Evolutionary conservation across 176 grass and related monocot genomes (phyloP), one percentile per base, ranked within the genome.

Genomic region (Ensete glaucum): DNA sequence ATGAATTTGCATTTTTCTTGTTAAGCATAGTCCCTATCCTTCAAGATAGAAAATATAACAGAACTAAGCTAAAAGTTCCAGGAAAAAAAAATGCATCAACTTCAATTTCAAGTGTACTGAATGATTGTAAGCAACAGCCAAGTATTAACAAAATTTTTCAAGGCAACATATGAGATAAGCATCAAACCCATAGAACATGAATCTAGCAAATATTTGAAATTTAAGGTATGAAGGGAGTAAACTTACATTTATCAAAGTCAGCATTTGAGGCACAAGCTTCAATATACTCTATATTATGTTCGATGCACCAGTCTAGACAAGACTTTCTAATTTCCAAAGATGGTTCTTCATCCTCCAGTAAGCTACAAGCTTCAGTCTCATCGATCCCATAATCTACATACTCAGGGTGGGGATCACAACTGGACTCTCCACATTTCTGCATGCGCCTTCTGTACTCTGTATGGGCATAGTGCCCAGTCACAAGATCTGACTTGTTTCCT

Each of bases 401-500:
- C 85, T 91, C 95, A 78, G 88, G 80, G 69, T 91, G 82, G 9
- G 88, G 84, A 78, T 94, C 88, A 60, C 71, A 64, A 76, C 62
- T 76, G 51, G 95, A 99, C 65, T 91, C 85, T 48, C 78, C 76
- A 60, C 73, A 71, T 63, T 65, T 91, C 83, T 88, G 90, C 88
- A 87, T 82, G 62, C 21, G 76, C 55, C 90, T 91, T 78, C 88
- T 91, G 65, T 99, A 94, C 54, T 88, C 86, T 13, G 80, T 57
- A 82, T 99, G 90, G 1, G 86, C 95, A 71, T 82, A 73, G 85
- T 99, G 90, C 23, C 69, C 90, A 82, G 84, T 81, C 55, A 99
- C 80, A 69, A 99, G 82, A 91, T 99, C 95, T 64, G 88, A 85
- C 85, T 99, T 99, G 76, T 99, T 99, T 84, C 95, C 95, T 65